Evolutionary conservation across 2,329 filamentous ascomycete genomes (phyloP), one percentile per base, ranked within the genome.

Genomic region (Neurospora sp.): DNA sequence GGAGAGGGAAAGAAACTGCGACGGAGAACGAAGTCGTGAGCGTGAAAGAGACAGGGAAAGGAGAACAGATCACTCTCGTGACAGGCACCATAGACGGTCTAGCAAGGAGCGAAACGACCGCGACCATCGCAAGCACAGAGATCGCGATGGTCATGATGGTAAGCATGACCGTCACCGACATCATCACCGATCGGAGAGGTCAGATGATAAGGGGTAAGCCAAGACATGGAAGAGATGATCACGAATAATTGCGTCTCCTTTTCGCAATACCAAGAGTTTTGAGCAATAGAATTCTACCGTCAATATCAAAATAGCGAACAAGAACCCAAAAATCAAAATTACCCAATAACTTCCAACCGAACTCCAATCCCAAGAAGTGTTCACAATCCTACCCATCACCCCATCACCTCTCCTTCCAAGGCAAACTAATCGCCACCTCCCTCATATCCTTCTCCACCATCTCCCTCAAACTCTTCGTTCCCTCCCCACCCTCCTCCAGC

Each of bases 401-500:
- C 23, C 28, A 15, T 23, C 46, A 73, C 12, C 70, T 71, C 73
- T 80, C 77, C 73, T 79, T 79, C 85, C 85, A 87, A 12, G 86
- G 86, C 74, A 87, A 72, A 69, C 76, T 79, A 43, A 88, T 84
- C 72, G 82, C 82, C 11, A 88, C 85, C 19, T 83, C 80, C 73
- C 73, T 77, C 83, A 88, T 84, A 66, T 85, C 78, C 74, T 79
- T 79, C 74, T 79, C 80, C 4, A 83, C 82, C 78, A 87, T 79
- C 46, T 80, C 77, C n/a, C 79, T 82, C 74, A 93, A 77, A 75
- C 84, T 83, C 74, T 82, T 83, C 11, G 89, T 83, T 57, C 28
- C 3, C 52, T 62, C 52, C 15, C 52, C 28, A n/a, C 23, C 52
- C 23, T 17, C 52, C 15, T 33, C 23, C 28, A 84, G 84, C 72